Evolutionary conservation across 2,329 filamentous ascomycete species (phyloP).

Genomic region (Sarocladiaceae sp.): DNA sequence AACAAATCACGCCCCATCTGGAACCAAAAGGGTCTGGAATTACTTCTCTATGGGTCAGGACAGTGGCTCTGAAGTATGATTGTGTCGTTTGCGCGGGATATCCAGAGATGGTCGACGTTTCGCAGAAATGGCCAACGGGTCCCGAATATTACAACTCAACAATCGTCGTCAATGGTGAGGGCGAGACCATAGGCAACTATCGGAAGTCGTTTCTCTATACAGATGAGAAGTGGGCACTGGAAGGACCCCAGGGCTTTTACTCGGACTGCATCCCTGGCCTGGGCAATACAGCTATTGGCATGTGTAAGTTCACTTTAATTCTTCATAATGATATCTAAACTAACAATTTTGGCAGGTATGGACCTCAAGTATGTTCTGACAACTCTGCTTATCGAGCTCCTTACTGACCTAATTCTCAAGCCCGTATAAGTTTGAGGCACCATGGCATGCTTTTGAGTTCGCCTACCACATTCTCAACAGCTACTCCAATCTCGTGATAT

Average conservation of each 20-base stretch:
- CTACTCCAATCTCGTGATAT: conserved; percentile 55
- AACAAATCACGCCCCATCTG: conserved; percentile 61
- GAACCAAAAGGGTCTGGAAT: conserved; percentile 61
- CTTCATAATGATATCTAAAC: conserved; percentile 10
- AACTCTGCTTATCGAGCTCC: background rate
- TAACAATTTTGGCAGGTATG: conserved; percentile 18
- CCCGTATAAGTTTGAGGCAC: conserved; percentile 30
- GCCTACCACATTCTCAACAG: conserved; percentile 50
- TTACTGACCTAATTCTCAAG: conserved; percentile 14
- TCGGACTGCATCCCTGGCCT: conserved; percentile 36
- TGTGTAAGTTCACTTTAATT: conserved; percentile 32
- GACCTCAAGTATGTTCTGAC: conserved; percentile 2
- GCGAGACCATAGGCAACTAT: conserved; percentile 54
- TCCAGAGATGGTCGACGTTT: conserved; percentile 58
- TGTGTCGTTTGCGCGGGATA: conserved; percentile 68
- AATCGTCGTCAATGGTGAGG: conserved; percentile 50
- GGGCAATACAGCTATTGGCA: conserved; percentile 49
- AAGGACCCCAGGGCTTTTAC: conserved; percentile 46
- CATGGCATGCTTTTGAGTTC: conserved; percentile 34
- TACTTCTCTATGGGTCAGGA: conserved; percentile 64
- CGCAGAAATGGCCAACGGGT: conserved; percentile 39
- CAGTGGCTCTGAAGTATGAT: conserved; percentile 56
- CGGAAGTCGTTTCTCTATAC: conserved; percentile 54
- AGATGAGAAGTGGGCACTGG: conserved; percentile 56
- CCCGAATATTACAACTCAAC: conserved; percentile 49